A percentile compares a stretch with the other conserved stretches of the same genome.
phyloP scores from a whole-genome alignment of 2,329 filamentous ascomycete genomes.

The Didymella lethalis region DNA sequence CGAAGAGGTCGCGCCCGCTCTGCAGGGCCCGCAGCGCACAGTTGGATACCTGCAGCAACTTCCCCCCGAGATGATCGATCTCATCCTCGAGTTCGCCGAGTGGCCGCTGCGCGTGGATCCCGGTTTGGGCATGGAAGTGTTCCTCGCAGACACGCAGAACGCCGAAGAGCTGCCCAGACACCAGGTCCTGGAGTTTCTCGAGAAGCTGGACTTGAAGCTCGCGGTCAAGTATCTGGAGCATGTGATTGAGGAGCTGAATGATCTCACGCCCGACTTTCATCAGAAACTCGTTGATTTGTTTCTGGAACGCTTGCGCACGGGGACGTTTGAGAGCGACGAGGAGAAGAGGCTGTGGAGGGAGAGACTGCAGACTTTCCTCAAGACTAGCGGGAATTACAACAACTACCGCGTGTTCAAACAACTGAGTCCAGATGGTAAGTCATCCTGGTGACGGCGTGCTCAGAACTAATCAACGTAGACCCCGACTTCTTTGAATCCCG shows the following conservation, averaged over 20 bases:
- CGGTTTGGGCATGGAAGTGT: constrained; percentile 86
- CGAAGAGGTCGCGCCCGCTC: constrained; percentile 57
- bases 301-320: constrained; percentile 61
- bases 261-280: constrained; percentile 85
- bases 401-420: constrained; percentile 77
- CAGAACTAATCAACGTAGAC: constrained; percentile 62
- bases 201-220: constrained; percentile 71
- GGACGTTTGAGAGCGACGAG: constrained; percentile 44
- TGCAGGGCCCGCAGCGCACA: constrained; percentile 84
- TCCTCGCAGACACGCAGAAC: constrained; percentile 91
- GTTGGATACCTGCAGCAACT: constrained; percentile 90
- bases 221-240: constrained; percentile 89
- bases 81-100: constrained; percentile 88
- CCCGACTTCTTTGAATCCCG: constrained; percentile 86
- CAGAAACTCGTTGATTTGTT: constrained; percentile 81
- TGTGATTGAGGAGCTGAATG: constrained; percentile 84
- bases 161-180: constrained; percentile 86
- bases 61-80: constrained; percentile 84
- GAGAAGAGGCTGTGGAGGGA: constrained; percentile 61
- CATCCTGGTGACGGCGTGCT: background rate
- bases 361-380: constrained; percentile 77
- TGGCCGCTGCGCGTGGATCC: constrained; percentile 83
- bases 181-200: constrained; percentile 76
- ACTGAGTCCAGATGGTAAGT: constrained; percentile 79
- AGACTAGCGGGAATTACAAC: constrained; percentile 80